A percentile compares a stretch with the other conserved stretches of the same genome.
phyloP scores from a whole-genome alignment of 106 monocot species.

The Platanthera guangdongensis region DNA sequence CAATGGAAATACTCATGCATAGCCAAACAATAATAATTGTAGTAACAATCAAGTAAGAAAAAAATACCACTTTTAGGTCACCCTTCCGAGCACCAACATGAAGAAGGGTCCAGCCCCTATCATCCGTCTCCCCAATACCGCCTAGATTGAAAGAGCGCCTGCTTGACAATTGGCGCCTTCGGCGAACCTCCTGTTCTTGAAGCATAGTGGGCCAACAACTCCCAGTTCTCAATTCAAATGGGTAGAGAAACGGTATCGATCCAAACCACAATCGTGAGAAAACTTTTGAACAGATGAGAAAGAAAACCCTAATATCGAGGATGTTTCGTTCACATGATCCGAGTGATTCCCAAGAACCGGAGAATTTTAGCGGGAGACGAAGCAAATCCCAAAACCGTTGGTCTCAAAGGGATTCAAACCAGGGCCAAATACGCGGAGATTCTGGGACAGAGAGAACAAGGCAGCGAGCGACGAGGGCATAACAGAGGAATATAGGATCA shows the following conservation, averaged over 20 bases:
- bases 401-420: slow-evolving; percentile 78
- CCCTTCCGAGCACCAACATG: slow-evolving; percentile 61
- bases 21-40: neutral
- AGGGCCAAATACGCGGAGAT: slow-evolving; percentile 63
- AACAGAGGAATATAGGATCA: slow-evolving; percentile 9
- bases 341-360: neutral
- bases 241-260: slow-evolving; percentile 5
- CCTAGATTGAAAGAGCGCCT: slow-evolving; percentile 22
- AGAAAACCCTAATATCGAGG: neutral
- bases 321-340: slow-evolving; percentile 30
- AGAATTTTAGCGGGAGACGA: slow-evolving; percentile 33
- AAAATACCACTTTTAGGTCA: slow-evolving; percentile 53
- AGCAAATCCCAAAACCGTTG: slow-evolving; percentile 57
- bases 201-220: slow-evolving; percentile 16
- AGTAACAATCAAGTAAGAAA: neutral
- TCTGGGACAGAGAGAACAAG: slow-evolving; percentile 17
- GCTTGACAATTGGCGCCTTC: slow-evolving; percentile 15
- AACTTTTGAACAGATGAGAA: slow-evolving; percentile 3
- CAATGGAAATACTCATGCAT: neutral
- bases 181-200: slow-evolving; percentile 13
- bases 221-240: neutral
- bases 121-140: slow-evolving; percentile 31
- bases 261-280: neutral
- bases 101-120: slow-evolving; percentile 61
- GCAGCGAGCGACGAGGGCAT: neutral